A percentile compares a stretch with the other conserved stretches of the same genome.
Conservation (phyloP, 179 eudicot species). For the Carnegiea gigantea region DNA sequence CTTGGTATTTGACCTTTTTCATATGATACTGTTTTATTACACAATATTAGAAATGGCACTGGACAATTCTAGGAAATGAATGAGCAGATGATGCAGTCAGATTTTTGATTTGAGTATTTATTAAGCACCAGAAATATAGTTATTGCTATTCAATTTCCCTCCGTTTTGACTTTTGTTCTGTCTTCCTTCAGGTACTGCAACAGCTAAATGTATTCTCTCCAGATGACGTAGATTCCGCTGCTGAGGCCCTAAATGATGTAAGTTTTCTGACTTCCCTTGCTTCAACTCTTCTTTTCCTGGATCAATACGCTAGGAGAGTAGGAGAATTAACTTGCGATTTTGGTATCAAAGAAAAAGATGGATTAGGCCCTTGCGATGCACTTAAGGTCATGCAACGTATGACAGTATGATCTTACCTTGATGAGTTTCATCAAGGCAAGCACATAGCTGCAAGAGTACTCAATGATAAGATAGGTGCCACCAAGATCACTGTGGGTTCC, state of each 20-base stretch:
- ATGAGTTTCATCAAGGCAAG: not conserved
- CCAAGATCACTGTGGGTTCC: not conserved
- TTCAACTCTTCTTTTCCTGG: not conserved
- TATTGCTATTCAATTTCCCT: not conserved
- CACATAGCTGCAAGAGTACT: not conserved
- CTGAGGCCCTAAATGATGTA: slow-evolving; percentile 91
- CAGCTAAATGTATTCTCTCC: slow-evolving; percentile 79
- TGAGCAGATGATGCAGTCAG: not conserved
- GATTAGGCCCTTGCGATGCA: not conserved
- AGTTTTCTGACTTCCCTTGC: slow-evolving; percentile 27
- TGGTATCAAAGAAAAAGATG: not conserved
- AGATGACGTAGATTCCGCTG: slow-evolving; percentile 82
- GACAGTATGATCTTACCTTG: not conserved
- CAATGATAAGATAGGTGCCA: not conserved
- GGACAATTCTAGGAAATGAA: not conserved
- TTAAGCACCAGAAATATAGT: not conserved
- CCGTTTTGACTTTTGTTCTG: slow-evolving; percentile 3
- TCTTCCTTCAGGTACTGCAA: slow-evolving; percentile 58
- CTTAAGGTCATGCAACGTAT: not conserved
- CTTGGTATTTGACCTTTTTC: not conserved
- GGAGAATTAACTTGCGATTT: not conserved
- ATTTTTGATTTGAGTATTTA: not conserved
- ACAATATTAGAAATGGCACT: not conserved
- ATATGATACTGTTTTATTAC: not conserved
- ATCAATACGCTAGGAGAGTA: not conserved